Percentiles rank a stretch among this genome's conserved stretches.
phyloP scores from a whole-genome alignment of 176 grass and related monocot genomes.

The Elymus sibiricus region DNA sequence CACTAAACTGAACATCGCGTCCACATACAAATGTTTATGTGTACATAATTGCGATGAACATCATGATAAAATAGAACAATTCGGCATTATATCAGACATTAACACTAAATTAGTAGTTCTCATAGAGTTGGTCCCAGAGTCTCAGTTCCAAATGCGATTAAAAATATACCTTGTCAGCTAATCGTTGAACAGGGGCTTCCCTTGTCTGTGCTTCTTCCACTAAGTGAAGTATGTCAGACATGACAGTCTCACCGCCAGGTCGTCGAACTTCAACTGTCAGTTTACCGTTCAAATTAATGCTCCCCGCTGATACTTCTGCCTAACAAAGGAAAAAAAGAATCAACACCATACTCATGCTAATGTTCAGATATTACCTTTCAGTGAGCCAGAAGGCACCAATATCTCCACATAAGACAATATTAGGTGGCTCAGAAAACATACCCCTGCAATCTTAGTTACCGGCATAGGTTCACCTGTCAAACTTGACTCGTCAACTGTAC shows the following conservation, averaged over 20 bases:
- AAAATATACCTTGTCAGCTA: constrained; percentile 84
- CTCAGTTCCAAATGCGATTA: constrained; percentile 4
- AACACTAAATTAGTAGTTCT: neutral
- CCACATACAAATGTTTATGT: neutral
- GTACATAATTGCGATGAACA: neutral
- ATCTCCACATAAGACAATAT: constrained; percentile 25
- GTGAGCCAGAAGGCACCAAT: constrained; percentile 1
- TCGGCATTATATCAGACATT: neutral
- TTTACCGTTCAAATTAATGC: constrained; percentile 95
- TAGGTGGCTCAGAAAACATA: constrained; percentile 35
- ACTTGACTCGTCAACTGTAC: constrained; percentile 96
- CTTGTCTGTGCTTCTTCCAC: constrained; percentile 96
- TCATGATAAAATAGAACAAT: neutral
- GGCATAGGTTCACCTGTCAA: constrained; percentile 96
- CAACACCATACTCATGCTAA: constrained; percentile 20
- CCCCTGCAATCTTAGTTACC: constrained; percentile 88
- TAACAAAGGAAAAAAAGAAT: constrained; percentile 37
- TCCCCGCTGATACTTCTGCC: constrained; percentile 91
- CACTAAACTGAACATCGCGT: neutral
- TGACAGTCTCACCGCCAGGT: constrained; percentile 88
- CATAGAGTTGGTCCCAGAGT: neutral
- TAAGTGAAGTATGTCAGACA: constrained; percentile 92
- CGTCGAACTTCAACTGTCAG: constrained; percentile 88
- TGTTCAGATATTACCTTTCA: constrained; percentile 8
- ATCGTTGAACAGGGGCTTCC: constrained; percentile 85